A percentile compares a stretch with the other conserved stretches of the same genome.
Evolutionary conservation across 139 green algal species (phyloP).

Genomic region (Chlorella sp.): DNA sequence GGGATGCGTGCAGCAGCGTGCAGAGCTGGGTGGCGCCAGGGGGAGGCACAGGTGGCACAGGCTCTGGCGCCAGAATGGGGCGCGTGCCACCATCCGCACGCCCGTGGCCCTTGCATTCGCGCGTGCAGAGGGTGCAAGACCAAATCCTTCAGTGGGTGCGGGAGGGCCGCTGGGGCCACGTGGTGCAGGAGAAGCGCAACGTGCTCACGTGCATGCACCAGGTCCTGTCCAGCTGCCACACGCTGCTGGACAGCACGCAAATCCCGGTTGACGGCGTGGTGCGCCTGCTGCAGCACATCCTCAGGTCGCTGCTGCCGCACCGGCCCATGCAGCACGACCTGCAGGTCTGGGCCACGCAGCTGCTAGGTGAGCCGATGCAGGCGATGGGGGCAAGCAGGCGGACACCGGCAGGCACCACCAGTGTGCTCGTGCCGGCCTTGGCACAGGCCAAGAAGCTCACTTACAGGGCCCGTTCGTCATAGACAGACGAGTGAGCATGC

Average conservation of each 20-base stretch:
- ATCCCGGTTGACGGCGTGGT: slow-evolving; percentile 50
- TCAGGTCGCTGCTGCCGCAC: slow-evolving; percentile 25
- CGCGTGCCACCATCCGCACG: too few species aligned
- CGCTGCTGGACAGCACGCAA: slow-evolving; percentile 46
- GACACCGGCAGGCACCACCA: too few species aligned
- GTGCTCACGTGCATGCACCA: slow-evolving; percentile 40
- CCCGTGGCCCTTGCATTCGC: too few species aligned
- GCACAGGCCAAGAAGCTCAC: too few species aligned
- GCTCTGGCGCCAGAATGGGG: too few species aligned
- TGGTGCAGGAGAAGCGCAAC: slow-evolving; percentile 47
- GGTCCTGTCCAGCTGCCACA: slow-evolving; percentile 50
- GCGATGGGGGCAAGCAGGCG: too few species aligned
- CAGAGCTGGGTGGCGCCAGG: too few species aligned
- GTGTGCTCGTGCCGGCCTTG: too few species aligned
- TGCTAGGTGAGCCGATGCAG: slow-evolving; percentile 46
- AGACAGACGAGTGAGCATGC: too few species aligned
- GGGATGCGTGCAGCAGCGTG: too few species aligned
- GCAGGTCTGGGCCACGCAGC: slow-evolving; percentile 43
- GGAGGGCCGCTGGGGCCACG: slow-evolving; percentile 33
- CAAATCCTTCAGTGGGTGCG: slow-evolving; percentile 35
- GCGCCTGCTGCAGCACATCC: slow-evolving; percentile 52
- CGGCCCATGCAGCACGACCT: slow-evolving; percentile 42
- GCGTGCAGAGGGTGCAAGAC: slow-evolving; percentile 45
- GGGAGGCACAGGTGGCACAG: too few species aligned
- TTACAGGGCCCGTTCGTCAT: too few species aligned